A percentile compares a stretch with the other conserved stretches of the same genome.
phyloP scores from a whole-genome alignment of 179 eudicot species.

The Patellifolia procumbens region DNA sequence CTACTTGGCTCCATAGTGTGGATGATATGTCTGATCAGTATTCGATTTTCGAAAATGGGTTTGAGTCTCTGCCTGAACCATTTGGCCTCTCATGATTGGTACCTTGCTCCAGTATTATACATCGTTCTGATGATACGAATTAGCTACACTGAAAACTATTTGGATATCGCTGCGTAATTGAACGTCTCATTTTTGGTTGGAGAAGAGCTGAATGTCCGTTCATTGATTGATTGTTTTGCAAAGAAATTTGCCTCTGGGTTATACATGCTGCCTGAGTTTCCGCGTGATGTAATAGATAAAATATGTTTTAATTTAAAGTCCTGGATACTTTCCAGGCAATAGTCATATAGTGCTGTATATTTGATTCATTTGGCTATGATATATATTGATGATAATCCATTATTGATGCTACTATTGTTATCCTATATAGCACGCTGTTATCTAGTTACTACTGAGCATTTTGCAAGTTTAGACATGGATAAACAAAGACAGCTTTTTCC shows the following conservation, averaged over 20 bases:
- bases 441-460: background rate
- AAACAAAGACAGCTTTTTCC: background rate
- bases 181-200: conserved; percentile 16
- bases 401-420: background rate
- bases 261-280: conserved; percentile 8
- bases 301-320: conserved; percentile 11
- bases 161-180: conserved; percentile 17
- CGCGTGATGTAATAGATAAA: conserved; percentile 24
- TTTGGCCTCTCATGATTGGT: conserved; percentile 63
- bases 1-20: conserved; percentile 80
- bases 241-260: background rate
- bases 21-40: conserved; percentile 83
- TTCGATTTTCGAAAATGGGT: conserved; percentile 73
- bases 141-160: conserved; percentile 22
- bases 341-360: conserved; percentile 22
- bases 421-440: background rate
- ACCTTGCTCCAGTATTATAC: conserved; percentile 14
- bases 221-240: conserved; percentile 15
- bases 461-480: background rate
- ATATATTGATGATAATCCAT: background rate
- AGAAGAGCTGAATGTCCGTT: conserved; percentile 16
- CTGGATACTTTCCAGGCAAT: conserved; percentile 3
- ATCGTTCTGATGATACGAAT: background rate
- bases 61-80: conserved; percentile 85
- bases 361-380: conserved; percentile 5